Evolutionary conservation across 768 basidiomycete species (phyloP).

Genomic region (Mycena vitilis): DNA sequence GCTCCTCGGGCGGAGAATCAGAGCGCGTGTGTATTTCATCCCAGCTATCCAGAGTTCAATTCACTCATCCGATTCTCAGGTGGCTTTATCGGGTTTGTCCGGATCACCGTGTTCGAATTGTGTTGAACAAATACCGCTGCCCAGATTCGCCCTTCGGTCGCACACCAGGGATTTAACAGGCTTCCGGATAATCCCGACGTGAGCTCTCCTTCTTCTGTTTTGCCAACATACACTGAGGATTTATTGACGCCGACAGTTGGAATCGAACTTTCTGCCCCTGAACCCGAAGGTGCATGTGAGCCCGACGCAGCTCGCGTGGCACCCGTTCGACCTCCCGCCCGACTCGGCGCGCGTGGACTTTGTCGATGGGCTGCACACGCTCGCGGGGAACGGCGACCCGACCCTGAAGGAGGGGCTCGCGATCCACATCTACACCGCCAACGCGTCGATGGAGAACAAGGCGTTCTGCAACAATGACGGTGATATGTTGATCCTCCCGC

Average conservation of each 20-base stretch:
- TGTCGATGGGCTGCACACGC: slow-evolving; percentile 69
- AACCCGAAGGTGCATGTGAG: slow-evolving; percentile 72
- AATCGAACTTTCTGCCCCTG: slow-evolving; percentile 68
- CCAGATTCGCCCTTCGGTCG: slow-evolving; percentile 72
- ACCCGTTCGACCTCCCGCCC: slow-evolving; percentile 67
- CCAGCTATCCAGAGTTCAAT: not conserved
- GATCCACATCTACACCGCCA: slow-evolving; percentile 71
- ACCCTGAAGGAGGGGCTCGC: slow-evolving; percentile 73
- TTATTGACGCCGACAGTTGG: slow-evolving; percentile 53
- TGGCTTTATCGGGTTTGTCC: slow-evolving; percentile 65
- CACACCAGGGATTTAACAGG: slow-evolving; percentile 69
- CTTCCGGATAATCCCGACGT: slow-evolving; percentile 71
- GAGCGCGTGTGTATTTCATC: slow-evolving; percentile 53
- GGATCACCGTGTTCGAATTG: not conserved
- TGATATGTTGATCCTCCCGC: slow-evolving; percentile 74
- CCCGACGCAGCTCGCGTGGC: slow-evolving; percentile 76
- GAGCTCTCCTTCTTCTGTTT: slow-evolving; percentile 35
- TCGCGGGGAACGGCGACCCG: slow-evolving; percentile 73
- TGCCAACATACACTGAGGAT: not conserved
- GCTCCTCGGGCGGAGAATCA: slow-evolving; percentile 67
- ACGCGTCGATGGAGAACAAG: slow-evolving; percentile 67
- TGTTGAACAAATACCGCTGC: no score
- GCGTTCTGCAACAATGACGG: slow-evolving; percentile 75
- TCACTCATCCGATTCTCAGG: slow-evolving; percentile 42
- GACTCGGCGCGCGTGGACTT: slow-evolving; percentile 59